These are phyloP conservation scores for Cetradonia linearis DNA, from an alignment of 495 filamentous ascomycete genomes.

Conservation along the genomic window DNA sequence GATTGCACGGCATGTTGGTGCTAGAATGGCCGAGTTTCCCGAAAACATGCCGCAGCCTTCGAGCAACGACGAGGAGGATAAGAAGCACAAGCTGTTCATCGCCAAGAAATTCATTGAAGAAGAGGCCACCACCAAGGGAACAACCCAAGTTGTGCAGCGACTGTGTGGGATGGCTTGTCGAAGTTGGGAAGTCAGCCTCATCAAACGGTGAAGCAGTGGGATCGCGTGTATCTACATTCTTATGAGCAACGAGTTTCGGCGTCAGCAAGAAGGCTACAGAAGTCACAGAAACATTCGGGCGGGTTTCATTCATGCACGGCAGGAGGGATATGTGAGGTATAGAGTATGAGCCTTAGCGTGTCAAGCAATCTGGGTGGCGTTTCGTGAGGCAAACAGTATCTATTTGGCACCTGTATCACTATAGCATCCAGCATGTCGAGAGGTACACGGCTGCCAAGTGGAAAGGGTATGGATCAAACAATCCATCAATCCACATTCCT, in stretches of 20 bases:
- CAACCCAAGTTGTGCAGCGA: conserved; percentile 71
- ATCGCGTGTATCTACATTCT: background rate
- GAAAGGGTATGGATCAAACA: background rate
- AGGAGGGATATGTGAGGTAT: background rate
- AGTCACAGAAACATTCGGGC: background rate
- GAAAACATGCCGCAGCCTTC: conserved; percentile 47
- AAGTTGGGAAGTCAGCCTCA: conserved; percentile 39
- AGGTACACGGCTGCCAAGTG: background rate
- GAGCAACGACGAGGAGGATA: conserved; percentile 58
- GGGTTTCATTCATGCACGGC: background rate
- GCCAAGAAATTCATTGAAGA: conserved; percentile 74
- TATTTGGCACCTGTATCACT: background rate
- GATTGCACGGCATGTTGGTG: conserved; percentile 62
- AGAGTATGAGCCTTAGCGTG: too few species aligned
- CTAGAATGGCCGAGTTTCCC: conserved; percentile 54
- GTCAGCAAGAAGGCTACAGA: background rate
- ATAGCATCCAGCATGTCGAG: background rate
- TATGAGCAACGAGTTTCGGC: background rate
- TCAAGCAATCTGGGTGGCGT: background rate
- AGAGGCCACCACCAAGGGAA: conserved; percentile 58
- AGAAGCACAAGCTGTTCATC: conserved; percentile 62
- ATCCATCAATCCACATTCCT: too few species aligned
- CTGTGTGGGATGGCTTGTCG: conserved; percentile 61
- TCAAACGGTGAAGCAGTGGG: conserved; percentile 24
- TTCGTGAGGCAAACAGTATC: background rate